These are phyloP conservation scores for Daldinia sp. DNA, from an alignment of 2,329 filamentous ascomycete species.

Conservation along the genomic window DNA sequence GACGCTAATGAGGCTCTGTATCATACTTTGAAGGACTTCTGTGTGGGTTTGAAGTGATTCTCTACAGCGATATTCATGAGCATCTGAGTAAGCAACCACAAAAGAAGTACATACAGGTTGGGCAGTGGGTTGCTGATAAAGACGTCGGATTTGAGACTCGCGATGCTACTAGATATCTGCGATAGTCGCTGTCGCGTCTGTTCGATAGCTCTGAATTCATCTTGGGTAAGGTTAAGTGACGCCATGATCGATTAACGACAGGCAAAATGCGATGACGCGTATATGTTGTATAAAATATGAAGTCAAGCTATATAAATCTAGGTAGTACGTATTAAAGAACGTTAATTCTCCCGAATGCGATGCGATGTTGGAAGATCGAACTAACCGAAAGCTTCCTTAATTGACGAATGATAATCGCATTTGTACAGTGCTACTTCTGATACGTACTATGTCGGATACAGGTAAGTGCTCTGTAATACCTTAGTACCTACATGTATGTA, in stretches of 20 bases:
- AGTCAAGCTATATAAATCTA: background rate
- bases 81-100: background rate
- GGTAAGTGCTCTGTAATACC: too few species aligned
- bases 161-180: conserved; percentile 76
- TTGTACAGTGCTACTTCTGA: background rate
- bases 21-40: conserved; percentile 77
- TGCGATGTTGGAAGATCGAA: conserved; percentile 9
- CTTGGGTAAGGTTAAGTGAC: conserved; percentile 65
- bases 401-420: conserved; percentile 9
- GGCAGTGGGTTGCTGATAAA: conserved; percentile 74
- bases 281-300: background rate
- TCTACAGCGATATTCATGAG: conserved; percentile 56
- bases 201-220: conserved; percentile 77
- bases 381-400: conserved; percentile 1
- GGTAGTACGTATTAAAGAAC: background rate
- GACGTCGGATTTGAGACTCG: conserved; percentile 71
- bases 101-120: conserved; percentile 65
- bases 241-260: conserved; percentile 48
- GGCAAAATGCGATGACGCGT: background rate
- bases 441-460: conserved; percentile 8
- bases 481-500: too few species aligned
- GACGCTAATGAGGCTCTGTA: conserved; percentile 74
- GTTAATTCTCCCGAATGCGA: background rate
- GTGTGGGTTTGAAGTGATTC: conserved; percentile 79
- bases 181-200: conserved; percentile 75